Base-by-base conservation (phyloP, 495 filamentous ascomycete genomes). In the Penicillium subrubescens region DNA sequence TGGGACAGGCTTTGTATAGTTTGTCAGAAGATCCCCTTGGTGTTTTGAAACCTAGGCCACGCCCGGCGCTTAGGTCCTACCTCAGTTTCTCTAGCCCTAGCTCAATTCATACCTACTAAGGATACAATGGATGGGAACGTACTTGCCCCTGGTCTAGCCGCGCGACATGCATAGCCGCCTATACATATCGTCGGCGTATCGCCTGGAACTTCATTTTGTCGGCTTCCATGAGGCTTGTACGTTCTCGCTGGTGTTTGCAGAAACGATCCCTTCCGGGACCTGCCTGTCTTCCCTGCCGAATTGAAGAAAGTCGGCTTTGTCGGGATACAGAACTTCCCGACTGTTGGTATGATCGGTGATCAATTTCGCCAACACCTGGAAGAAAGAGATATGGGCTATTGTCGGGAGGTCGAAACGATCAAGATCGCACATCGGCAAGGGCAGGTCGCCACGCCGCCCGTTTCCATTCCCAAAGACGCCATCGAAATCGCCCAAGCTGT, bases 291-390 rank as follows among this genome's bases (percentile, higher is more conserved):
- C 73, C 78, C 89, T 43, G 46, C 65, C 34, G 79, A 90, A 70
- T 75, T 92, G 44, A 78, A 81, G 46, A 79, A 75, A 7, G 67
- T 90, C 15, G 88, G 88, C 1, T 89, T 90, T 63, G 80, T 82
- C 2, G 89, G 89, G 8, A 83, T 90, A 34, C 88, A 90, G 74
- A 92, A 92, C 67, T 90, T 91, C 71, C 89, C 88, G 4, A 90
- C 88, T 2, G 89, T 92, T 6, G 89, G 89, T 0, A 74, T 91
- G 8, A 87, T 91, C 59, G 89, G 91, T 72, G 89, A 88, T 2
- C 75, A 79, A 17, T 91, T 91, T 66, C 82, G 89, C 19, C 72
- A 75, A 34, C 87, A 88, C 62, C 78, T 92, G 3, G 89, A 91
- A 70, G 88, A 90, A 71, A 91, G 89, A 6, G 88, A 84, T 17